These are phyloP conservation scores for Tylopilus sp. DNA, from an alignment of 768 basidiomycete genomes.

Conservation along the genomic window DNA sequence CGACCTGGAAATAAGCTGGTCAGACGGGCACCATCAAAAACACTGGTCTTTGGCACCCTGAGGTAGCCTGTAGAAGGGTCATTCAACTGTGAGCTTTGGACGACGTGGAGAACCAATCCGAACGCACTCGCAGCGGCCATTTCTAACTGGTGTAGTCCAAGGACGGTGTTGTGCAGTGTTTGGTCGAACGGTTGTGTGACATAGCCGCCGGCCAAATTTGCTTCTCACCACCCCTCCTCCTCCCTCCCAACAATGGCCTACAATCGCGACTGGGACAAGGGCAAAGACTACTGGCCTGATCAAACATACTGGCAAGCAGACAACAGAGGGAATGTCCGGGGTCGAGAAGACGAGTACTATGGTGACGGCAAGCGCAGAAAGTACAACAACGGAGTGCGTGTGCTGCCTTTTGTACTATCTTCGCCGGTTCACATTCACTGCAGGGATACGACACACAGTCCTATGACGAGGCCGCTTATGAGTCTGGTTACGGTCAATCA, in stretches of 20 bases:
- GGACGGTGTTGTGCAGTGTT: conserved; percentile 31
- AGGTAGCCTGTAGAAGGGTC: conserved; percentile 44
- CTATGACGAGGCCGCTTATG: conserved; percentile 47
- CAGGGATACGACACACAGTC: conserved; percentile 54
- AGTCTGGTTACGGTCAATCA: conserved; percentile 29
- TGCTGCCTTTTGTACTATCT: neutral
- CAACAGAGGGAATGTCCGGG: conserved; percentile 40
- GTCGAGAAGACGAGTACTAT: conserved; percentile 66
- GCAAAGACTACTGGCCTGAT: conserved; percentile 61
- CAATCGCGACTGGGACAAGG: conserved; percentile 86
- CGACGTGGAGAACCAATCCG: neutral
- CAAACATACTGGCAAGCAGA: conserved; percentile 39
- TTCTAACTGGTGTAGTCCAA: conserved; percentile 24
- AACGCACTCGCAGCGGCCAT: conserved; percentile 69
- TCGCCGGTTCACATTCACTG: conserved; percentile 7
- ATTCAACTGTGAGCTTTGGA: conserved; percentile 12
- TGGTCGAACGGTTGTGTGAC: conserved; percentile 15
- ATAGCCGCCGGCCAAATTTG: conserved; percentile 10
- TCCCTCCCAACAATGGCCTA: conserved; percentile 50
- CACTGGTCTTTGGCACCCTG: conserved; percentile 40
- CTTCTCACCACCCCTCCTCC: conserved; percentile 18
- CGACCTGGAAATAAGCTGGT: conserved; percentile 27
- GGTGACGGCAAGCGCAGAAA: conserved; percentile 77
- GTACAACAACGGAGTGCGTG: conserved; percentile 69
- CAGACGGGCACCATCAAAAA: neutral